Percentiles rank a stretch among this genome's conserved stretches.
phyloP scores from a whole-genome alignment of 768 basidiomycete genomes.

The Boletus rubescentipes region DNA sequence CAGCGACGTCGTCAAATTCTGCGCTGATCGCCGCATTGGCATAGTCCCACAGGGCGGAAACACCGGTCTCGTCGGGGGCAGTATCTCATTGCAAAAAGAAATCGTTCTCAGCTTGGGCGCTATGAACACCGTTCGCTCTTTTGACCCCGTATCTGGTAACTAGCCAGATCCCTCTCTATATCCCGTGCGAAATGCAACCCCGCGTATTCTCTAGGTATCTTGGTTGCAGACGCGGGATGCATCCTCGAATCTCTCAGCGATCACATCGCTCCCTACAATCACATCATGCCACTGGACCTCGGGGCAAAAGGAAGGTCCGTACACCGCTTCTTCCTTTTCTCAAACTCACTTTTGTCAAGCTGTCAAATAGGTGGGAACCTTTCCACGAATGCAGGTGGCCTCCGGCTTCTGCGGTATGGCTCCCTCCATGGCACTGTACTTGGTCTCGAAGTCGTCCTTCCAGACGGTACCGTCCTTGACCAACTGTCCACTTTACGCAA shows the following conservation, averaged over 20 bases:
- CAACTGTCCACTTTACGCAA: conserved; percentile 89
- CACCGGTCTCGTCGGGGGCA: conserved; percentile 95
- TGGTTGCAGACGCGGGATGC: conserved; percentile 94
- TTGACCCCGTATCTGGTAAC: conserved; percentile 80
- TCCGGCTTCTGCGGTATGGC: conserved; percentile 91
- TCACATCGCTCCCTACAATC: conserved; percentile 80
- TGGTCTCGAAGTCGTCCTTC: conserved; percentile 92
- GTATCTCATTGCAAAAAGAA: conserved; percentile 87
- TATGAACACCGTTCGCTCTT: conserved; percentile 78
- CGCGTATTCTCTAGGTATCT: conserved; percentile 56
- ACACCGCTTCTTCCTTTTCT: not conserved
- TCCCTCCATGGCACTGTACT: conserved; percentile 93
- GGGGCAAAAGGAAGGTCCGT: conserved; percentile 92
- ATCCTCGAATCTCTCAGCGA: conserved; percentile 87
- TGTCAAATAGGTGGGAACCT: conserved; percentile 99
- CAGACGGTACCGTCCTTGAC: conserved; percentile 90
- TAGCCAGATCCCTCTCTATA: not conserved
- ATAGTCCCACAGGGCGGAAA: conserved; percentile 98
- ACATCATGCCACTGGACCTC: conserved; percentile 95
- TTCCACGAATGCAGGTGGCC: conserved; percentile 96
- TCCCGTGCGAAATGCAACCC: conserved; percentile 3
- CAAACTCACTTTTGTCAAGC: conserved; percentile 37
- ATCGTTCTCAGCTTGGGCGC: conserved; percentile 81
- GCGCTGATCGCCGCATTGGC: conserved; percentile 76
- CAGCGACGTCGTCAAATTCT: conserved; percentile 84